A percentile compares a stretch with the other conserved stretches of the same genome.
Conservation (phyloP, 2,329 filamentous ascomycete genomes). For the Paraconiothyrium sp. region DNA sequence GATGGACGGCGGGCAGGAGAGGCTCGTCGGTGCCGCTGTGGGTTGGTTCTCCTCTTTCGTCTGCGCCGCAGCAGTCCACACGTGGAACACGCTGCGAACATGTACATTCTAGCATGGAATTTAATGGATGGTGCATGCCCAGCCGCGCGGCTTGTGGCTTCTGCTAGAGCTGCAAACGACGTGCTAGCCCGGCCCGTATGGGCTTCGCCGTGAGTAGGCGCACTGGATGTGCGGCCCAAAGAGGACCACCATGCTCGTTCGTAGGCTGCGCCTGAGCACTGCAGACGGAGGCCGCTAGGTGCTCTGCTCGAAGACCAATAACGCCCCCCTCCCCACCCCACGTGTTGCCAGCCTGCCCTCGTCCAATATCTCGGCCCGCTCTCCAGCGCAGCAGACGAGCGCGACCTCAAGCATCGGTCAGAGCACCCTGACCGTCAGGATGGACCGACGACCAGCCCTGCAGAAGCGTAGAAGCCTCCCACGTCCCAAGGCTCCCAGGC, state of each 20-base stretch:
- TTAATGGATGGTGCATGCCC: conserved; percentile 22
- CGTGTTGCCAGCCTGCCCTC: conserved; percentile 26
- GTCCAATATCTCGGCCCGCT: conserved; percentile 13
- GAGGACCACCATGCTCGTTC: conserved; percentile 3
- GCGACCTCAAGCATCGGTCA: conserved; percentile 25
- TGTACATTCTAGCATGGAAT: conserved; percentile 29
- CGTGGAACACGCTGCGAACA: conserved; percentile 21
- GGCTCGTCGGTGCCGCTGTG: conserved; percentile 9
- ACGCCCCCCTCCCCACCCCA: conserved; percentile 29
- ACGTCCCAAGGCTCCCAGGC: conserved; percentile 21
- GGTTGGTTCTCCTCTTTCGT: conserved; percentile 29
- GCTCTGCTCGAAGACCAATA: conserved; percentile 31
- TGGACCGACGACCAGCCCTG: conserved; percentile 17
- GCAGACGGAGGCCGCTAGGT: conserved; percentile 8
- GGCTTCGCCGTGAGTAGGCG: conserved; percentile 1
- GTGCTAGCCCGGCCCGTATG: conserved; percentile 8
- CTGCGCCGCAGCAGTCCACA: conserved; percentile 23
- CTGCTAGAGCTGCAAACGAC: conserved; percentile 9
- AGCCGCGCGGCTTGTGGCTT: conserved; percentile 26
- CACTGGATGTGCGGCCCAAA: conserved; percentile 3
- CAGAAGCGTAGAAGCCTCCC: neutral
- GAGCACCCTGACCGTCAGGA: conserved; percentile 19
- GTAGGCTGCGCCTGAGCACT: conserved; percentile 12
- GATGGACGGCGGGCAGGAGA: conserved; percentile 9
- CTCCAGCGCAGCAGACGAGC: conserved; percentile 22